Base-by-base conservation (phyloP, 1,284 basidiomycete genomes). In the Athelia psychrophila region DNA sequence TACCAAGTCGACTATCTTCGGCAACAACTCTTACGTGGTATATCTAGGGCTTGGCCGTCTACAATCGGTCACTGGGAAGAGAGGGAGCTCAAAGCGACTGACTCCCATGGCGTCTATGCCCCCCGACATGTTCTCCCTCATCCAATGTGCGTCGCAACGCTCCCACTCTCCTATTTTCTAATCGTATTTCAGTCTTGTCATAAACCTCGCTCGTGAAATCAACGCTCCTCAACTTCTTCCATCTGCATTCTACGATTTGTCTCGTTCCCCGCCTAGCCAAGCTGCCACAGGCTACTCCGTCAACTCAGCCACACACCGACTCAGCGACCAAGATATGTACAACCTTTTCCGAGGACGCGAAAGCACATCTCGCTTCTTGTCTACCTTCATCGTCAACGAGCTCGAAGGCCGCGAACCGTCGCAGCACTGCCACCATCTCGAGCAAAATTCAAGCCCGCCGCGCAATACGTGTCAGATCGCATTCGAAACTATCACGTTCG, bases 341-440 rank as follows among this genome's bases (percentile, higher is more conserved):
- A 72, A 64, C 40, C 74, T 85, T 36, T 73, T 88, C 18, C 79
- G 77, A 49, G 86, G 87, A 8, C 82, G 85, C 52, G 87, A 89
- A 67, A 77, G 82, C 51, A 77, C 80, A 2, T 82, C 84, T 12
- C 81, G 86, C 44, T 88, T 81, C 66, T 78, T 89, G 50, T 87
- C 86, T 6, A 84, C 83, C 16, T 89, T 89, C 63, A 78, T 89
- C 57, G 83, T 84, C 51, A 81, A 81, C 59, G 78, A 86, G 52
- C 74, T 88, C 30, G 86, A 89, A 67, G 81, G 81, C 44, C 73
- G 86, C 49, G 60, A 72, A 23, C 71, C 81, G 5, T 78, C 81
- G 6, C 46, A 65, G 10, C 65, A 62, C 50, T 88, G 86, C 63
- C 56, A 76, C 12, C 71, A 80, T 60, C 70, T 71, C 19, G 68